These are phyloP conservation scores for Papilionanthe hybrid DNA, from an alignment of 116 monocot species.

Conservation along the genomic window DNA sequence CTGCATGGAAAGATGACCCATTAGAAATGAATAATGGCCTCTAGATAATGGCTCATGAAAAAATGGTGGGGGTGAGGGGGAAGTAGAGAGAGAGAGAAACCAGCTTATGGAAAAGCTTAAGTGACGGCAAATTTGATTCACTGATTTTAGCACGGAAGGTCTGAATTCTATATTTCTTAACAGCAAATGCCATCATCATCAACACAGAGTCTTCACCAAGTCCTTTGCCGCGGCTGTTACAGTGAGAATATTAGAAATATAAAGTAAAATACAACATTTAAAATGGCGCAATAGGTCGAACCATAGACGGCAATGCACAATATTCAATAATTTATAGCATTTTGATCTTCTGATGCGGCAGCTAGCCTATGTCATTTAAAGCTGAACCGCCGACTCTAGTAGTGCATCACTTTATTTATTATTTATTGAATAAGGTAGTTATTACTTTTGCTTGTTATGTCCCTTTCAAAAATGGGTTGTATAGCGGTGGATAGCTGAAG, in stretches of 20 bases:
- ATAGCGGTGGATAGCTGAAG: too few relatives aligned
- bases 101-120: slow-evolving; percentile 80
- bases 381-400: too few relatives aligned
- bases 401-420: too few relatives aligned
- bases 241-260: background rate
- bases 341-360: too few relatives aligned
- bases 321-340: too few relatives aligned
- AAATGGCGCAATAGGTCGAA: background rate
- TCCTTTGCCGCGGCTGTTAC: slow-evolving; percentile 73
- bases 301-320: background rate
- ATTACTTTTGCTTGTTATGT: too few relatives aligned
- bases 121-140: slow-evolving; percentile 65
- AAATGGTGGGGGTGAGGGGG: too few relatives aligned
- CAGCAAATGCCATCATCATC: slow-evolving; percentile 88
- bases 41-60: too few relatives aligned
- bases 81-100: slow-evolving; percentile 14
- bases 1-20: slow-evolving; percentile 28
- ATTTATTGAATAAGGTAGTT: too few relatives aligned
- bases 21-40: background rate
- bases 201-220: slow-evolving; percentile 71
- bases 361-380: too few relatives aligned
- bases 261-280: background rate
- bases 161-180: slow-evolving; percentile 48
- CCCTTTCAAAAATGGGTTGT: too few relatives aligned
- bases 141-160: slow-evolving; percentile 82